Evolutionary conservation across 805 yeast genomes (phyloP).

Genomic region (Candida gorgasii): DNA sequence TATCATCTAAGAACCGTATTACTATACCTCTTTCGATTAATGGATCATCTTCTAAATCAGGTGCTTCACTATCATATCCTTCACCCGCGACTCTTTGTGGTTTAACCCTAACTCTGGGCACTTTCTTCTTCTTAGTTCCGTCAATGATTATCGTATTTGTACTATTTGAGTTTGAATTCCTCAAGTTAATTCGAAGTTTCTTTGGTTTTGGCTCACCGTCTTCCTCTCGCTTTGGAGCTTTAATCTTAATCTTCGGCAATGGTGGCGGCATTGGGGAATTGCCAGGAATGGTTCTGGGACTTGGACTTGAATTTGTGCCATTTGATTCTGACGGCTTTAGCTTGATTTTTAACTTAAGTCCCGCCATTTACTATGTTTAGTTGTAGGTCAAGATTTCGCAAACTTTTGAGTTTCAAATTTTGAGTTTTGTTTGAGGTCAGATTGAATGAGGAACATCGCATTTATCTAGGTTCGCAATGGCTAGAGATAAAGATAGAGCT

Average conservation of each 20-base stretch:
- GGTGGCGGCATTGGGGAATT: conserved; percentile 1
- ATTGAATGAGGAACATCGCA: too few species aligned
- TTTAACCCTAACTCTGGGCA: conserved; percentile 53
- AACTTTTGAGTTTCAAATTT: too few species aligned
- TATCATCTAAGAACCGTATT: conserved; percentile 69
- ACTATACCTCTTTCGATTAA: conserved; percentile 83
- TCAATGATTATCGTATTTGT: background rate
- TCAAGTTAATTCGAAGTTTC: conserved; percentile 14
- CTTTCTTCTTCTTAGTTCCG: conserved; percentile 14
- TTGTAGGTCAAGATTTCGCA: background rate
- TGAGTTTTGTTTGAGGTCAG: too few species aligned
- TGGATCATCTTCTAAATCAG: conserved; percentile 95
- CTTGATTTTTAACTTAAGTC: conserved; percentile 6
- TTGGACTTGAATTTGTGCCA: conserved; percentile 1
- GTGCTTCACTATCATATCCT: conserved; percentile 96
- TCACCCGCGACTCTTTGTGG: conserved; percentile 82
- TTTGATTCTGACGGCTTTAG: conserved; percentile 6
- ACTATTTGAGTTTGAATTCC: background rate
- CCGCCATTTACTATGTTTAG: conserved; percentile 5
- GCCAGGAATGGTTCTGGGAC: background rate
- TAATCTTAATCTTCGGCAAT: conserved; percentile 4
- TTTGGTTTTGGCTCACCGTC: conserved; percentile 25
- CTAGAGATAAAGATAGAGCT: conserved; percentile 1
- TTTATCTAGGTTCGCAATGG: conserved; percentile 1
- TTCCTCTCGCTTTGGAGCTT: conserved; percentile 11